A percentile compares a stretch with the other conserved stretches of the same genome.
These are phyloP conservation scores for Jackrogersella minutella DNA, from an alignment of 495 filamentous ascomycete genomes.

Conservation along the genomic window DNA sequence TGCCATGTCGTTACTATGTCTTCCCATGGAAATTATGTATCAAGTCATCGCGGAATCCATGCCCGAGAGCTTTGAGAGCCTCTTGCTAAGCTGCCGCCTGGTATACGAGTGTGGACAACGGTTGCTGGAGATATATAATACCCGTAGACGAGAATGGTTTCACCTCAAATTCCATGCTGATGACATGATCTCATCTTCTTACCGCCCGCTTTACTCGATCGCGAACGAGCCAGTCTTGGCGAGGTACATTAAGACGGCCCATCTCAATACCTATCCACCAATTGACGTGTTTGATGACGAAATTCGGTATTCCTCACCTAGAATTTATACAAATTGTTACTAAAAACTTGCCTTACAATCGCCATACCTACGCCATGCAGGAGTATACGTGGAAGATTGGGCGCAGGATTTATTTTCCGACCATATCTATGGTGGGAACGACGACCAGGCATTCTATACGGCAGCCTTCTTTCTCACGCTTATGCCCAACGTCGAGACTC, in stretches of 20 bases:
- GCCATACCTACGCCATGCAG: background rate
- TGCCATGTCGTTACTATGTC: background rate
- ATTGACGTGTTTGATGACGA: too few species aligned
- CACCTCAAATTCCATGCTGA: background rate
- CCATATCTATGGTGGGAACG: background rate
- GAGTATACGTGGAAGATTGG: background rate
- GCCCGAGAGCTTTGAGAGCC: slow-evolving; percentile 13
- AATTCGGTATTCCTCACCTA: too few species aligned
- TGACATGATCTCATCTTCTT: background rate
- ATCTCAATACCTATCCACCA: background rate
- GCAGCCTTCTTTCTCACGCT: background rate
- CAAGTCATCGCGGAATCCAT: slow-evolving; percentile 11
- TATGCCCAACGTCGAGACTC: background rate
- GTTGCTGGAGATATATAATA: background rate
- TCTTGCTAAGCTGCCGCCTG: slow-evolving; percentile 11
- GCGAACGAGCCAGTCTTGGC: background rate
- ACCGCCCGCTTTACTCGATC: background rate
- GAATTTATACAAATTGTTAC: too few species aligned
- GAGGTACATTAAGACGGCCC: background rate
- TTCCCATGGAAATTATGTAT: slow-evolving; percentile 6
- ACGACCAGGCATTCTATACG: background rate
- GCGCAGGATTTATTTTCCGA: background rate
- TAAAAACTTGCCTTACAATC: background rate
- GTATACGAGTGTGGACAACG: slow-evolving; percentile 11
- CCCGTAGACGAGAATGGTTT: background rate